Evolutionary conservation across 768 basidiomycete species (phyloP), one percentile per base, ranked within the genome.

Genomic region (Rhizopogon salebrosus): DNA sequence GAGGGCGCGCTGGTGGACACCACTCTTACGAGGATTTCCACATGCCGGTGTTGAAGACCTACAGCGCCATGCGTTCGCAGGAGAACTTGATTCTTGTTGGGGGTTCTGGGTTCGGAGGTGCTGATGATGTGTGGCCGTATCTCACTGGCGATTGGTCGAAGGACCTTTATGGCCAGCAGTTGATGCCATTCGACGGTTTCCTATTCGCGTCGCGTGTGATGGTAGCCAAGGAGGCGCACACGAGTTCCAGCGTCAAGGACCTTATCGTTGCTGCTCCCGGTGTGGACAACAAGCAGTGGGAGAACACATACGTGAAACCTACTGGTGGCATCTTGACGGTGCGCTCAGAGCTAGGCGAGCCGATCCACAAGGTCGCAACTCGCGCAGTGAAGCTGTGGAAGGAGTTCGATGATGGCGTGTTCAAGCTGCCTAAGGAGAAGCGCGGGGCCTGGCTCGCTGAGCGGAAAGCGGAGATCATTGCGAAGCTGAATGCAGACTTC

Each of bases 11-110:
- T 18, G 97, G 97, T 56, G 97, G 97, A 46, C 97, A 99, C 62
- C 97, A 98, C 73, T 95, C 92, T 3, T 98, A 85, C 70, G 97
- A 99, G 69, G 97, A 99, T 68, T 95, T 98, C 82, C 95, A 98
- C 63, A 93, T 95, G 68, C 95, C 97, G 1, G 83, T 98, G 60
- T 75, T 98, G 46, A 73, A 86, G 36, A 98, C 95, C 0, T 99
- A 99, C 69, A 80, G 84, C 35, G 73, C 87, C 14, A 98, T 99
- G 64, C 89, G 97, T 54, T 85, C 89, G 59, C 88, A 94, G 56
- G 62, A 79, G 45, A 99, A 99, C 72, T 87, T 98, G 59, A 78
- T 82, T 41, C 86, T 98, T 52, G 85, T 98, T 31, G 95, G 82
- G 48, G 97, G 97, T 9, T 95, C 94, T 41, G 95, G 97, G 41